Base-by-base conservation (phyloP, 1,284 basidiomycete species). In the Sanghuangporus weigelae region DNA sequence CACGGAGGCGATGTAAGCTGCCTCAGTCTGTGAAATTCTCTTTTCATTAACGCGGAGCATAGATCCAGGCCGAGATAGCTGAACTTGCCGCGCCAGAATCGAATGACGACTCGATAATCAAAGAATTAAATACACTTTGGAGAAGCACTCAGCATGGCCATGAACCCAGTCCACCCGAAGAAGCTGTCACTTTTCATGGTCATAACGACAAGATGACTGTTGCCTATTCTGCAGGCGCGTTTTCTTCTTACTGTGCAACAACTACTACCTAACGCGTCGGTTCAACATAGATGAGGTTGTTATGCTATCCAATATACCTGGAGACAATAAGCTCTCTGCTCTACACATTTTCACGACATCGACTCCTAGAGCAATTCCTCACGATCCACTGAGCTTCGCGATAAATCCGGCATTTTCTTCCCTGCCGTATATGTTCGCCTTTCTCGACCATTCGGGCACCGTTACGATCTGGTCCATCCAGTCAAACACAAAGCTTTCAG, bases 381-480 rank as follows among this genome's bases (percentile, higher is more conserved):
- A 5, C 2, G 31, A 40, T 16, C 56, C 39, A 10, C n/a, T 42
- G 19, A 57, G 56, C 44, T 57, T 57, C 23, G 40, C 56, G 5
- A 7, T 46, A 10, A 57, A 39, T 11, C 49, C 21, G 23, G 26
- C 19, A 7, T 23, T 51, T 11, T 12, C 14, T 23, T 42, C 56
- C 11, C 38, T 19, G 16, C 56, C 56, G 5, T 57, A 57, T 19
- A 57, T 57, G 56, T 57, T 57, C 39, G 56, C 56, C 3, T 57
- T 57, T 21, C 36, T 36, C 19, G 39, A 23, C 39, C 16, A 57
- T 14, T 16, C n/a, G 12, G 56, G 56, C 4, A 16, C 39, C 21
- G 31, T 57, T 7, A 57, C 36, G 39, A 46, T 57, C 14, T 57
- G 56, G 56, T 57, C 56, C 39, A 31, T 57, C 23, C 56, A 57